Percentiles rank a stretch among this genome's conserved stretches.
These are phyloP conservation scores for Xerocomellus intermedius DNA, from an alignment of 768 basidiomycete species.

Conservation along the genomic window DNA sequence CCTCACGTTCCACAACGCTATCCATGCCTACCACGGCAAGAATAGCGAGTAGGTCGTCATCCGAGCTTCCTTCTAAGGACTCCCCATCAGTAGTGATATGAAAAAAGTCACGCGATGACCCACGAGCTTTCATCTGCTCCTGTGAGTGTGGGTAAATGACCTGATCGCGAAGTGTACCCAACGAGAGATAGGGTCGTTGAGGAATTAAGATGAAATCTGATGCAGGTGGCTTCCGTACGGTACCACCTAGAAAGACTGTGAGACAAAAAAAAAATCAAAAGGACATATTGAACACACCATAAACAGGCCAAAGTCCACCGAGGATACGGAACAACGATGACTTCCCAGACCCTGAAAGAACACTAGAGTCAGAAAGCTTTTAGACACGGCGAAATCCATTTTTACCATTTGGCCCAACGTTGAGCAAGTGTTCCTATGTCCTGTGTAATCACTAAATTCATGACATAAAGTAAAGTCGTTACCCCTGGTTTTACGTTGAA, in stretches of 20 bases:
- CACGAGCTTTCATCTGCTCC: slow-evolving; percentile 74
- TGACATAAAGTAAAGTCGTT: slow-evolving; percentile 6
- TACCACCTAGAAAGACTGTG: slow-evolving; percentile 46
- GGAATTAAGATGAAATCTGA: slow-evolving; percentile 92
- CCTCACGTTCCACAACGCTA: slow-evolving; percentile 85
- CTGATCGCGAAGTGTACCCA: slow-evolving; percentile 93
- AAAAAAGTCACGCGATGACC: slow-evolving; percentile 26
- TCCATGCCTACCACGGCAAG: slow-evolving; percentile 83
- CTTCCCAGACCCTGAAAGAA: slow-evolving; percentile 70
- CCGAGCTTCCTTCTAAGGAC: slow-evolving; percentile 63
- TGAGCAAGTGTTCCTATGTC: slow-evolving; percentile 79
- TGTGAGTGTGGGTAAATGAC: slow-evolving; percentile 92
- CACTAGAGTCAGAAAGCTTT: neutral
- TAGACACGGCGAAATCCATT: neutral
- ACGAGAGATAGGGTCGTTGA: slow-evolving; percentile 91
- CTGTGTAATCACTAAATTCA: neutral
- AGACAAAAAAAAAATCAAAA: neutral
- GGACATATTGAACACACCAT: slow-evolving; percentile 23
- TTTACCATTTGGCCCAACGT: slow-evolving; percentile 91
- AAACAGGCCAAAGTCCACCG: slow-evolving; percentile 93
- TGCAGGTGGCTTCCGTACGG: slow-evolving; percentile 86
- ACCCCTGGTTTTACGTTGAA: slow-evolving; percentile 91
- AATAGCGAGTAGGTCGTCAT: slow-evolving; percentile 69
- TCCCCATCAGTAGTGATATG: slow-evolving; percentile 3
- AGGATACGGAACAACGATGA: slow-evolving; percentile 94